A percentile compares a stretch with the other conserved stretches of the same genome.
phyloP scores from a whole-genome alignment of 2,329 filamentous ascomycete genomes.

The Aspergillus alliaceus region DNA sequence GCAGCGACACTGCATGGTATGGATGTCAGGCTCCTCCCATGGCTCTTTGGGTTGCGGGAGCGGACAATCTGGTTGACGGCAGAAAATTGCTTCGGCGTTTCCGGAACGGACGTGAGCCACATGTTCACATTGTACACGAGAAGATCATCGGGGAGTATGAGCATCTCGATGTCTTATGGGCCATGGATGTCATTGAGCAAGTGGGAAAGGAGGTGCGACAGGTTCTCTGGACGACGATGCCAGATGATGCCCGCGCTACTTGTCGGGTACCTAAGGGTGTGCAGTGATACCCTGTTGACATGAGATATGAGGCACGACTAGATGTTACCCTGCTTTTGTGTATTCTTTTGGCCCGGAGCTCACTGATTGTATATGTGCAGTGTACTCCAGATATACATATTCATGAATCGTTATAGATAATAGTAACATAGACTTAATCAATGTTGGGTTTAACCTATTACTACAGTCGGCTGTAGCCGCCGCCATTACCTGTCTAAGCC shows the following conservation, averaged over 20 bases:
- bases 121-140: conserved; percentile 75
- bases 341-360: not conserved
- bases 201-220: conserved; percentile 79
- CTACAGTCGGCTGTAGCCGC: too few species aligned
- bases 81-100: conserved; percentile 71
- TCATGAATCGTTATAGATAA: not conserved
- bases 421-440: not conserved
- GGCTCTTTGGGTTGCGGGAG: conserved; percentile 83
- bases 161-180: conserved; percentile 94
- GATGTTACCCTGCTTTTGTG: not conserved
- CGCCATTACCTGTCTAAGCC: too few species aligned
- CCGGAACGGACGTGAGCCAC: conserved; percentile 73
- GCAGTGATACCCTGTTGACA: conserved; percentile 4
- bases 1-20: conserved; percentile 70
- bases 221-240: conserved; percentile 77
- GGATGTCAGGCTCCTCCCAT: conserved; percentile 75
- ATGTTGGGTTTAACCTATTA: too few species aligned
- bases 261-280: conserved; percentile 59
- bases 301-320: not conserved
- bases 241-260: conserved; percentile 53
- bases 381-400: not conserved
- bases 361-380: not conserved
- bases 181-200: conserved; percentile 80
- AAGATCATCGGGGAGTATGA: conserved; percentile 87
- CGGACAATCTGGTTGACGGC: conserved; percentile 83